A percentile compares a stretch with the other conserved stretches of the same genome.
phyloP scores from a whole-genome alignment of 192 early-diverging fungal genomes.

The Rhizoclosmatium globosum region DNA sequence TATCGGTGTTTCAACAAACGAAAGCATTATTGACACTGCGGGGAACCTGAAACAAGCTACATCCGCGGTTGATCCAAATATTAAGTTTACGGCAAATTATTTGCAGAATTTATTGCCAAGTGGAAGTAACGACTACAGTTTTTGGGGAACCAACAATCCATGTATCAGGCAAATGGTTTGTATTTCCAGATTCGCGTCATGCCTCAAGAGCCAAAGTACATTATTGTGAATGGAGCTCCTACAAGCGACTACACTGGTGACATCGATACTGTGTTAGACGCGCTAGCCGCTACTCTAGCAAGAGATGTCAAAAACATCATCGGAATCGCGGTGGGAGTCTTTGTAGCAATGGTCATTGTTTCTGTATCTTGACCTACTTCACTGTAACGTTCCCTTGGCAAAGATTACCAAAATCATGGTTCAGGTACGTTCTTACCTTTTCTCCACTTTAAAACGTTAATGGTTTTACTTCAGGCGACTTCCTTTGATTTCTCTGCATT shows the following conservation, averaged over 20 bases:
- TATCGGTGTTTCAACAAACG: neutral
- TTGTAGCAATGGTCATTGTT: neutral
- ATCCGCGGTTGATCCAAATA: too few relatives aligned
- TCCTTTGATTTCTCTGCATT: conserved; percentile 1
- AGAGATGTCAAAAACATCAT: neutral
- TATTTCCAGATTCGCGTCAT: neutral
- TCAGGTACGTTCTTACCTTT: neutral
- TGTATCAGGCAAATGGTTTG: neutral
- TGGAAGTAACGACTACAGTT: too few relatives aligned
- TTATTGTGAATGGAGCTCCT: conserved; percentile 1
- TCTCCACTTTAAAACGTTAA: neutral
- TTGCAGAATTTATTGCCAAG: too few relatives aligned
- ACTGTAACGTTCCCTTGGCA: neutral
- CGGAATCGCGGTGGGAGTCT: neutral
- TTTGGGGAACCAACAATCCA: neutral
- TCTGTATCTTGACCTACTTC: neutral
- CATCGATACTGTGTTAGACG: neutral
- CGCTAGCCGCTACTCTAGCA: neutral
- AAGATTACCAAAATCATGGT: neutral
- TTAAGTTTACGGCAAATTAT: too few relatives aligned
- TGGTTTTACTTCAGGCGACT: neutral
- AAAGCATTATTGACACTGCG: neutral
- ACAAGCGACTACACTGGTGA: neutral
- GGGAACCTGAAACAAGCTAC: neutral
- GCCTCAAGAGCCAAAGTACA: neutral